Evolutionary conservation across 1,284 basidiomycete species (phyloP), one percentile per base, ranked within the genome.

Genomic region (Malassezia cuniculi): DNA sequence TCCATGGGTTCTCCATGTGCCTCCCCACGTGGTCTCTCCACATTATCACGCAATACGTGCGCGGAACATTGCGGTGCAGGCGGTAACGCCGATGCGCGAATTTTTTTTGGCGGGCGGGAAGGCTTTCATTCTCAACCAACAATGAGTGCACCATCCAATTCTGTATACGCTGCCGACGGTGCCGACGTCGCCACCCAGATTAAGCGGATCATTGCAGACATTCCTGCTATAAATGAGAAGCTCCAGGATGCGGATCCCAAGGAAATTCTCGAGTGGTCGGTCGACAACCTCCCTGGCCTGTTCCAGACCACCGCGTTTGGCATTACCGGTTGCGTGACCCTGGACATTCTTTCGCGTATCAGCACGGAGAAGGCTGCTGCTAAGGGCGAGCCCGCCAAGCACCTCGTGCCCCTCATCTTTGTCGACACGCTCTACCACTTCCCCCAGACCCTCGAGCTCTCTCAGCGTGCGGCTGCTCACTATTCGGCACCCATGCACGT

Each of bases 391-490:
- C 34, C 46, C 1, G 20, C 31, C 31, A 34, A 56, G 31, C 63
- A 66, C 47, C 54, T 65, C n/a, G 58, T 66, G 4, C 62, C 61
- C 10, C 54, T 66, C 37, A 66, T 66, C 51, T 66, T 62, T 45
- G 42, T 65, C 65, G 90, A 97, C 72, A 95, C 90, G 0, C 75
- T 97, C 8, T 89, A 95, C 69, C 93, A 97, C 72, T 95, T 97
- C 69, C 73, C 76, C 3, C 85, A 94, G 71, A 97, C 90, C 5
- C 78, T 90, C 54, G 78, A 81, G 49, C 77, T 97, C 29, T 81
- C 89, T 2, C 75, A 81, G 39, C 78, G 79, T 24, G 82, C 86
- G 9, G 78, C 81, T 58, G 70, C 74, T 56, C 78, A 75, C 52
- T 97, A 97, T 68, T 71, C 73, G 18, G 74, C 79, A 17, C 74